Evolutionary conservation across 208 protist species (phyloP).

Genomic region (Phytomonas francai): DNA sequence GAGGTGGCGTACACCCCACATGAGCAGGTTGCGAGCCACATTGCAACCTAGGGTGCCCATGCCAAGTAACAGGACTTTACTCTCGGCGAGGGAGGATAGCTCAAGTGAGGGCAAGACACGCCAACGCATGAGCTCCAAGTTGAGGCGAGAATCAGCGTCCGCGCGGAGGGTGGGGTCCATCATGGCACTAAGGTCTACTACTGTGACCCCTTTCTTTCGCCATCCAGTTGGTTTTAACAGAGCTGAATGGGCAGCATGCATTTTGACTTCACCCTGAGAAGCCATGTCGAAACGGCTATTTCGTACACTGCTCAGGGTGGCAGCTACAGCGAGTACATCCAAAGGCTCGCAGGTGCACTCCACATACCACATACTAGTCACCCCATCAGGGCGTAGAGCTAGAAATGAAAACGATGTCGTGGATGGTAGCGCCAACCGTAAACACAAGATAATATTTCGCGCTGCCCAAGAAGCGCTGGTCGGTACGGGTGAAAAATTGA

Average conservation of each 20-base stretch:
- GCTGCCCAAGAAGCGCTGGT: constrained; percentile 26
- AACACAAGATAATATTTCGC: constrained; percentile 50
- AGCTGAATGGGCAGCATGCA: constrained; percentile 9
- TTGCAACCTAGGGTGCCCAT: constrained; percentile 98
- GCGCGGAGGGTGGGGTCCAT: constrained; percentile 86
- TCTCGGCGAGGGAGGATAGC: constrained; percentile 76
- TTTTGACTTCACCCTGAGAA: neutral
- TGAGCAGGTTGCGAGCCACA: constrained; percentile 93
- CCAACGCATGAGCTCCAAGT: constrained; percentile 98
- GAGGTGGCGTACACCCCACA: constrained; percentile 95
- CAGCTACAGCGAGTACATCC: constrained; percentile 6
- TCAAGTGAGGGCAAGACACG: constrained; percentile 91
- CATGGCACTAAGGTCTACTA: constrained; percentile 56
- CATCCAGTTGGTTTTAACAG: constrained; percentile 27
- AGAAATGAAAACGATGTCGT: constrained; percentile 30
- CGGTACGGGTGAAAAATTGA: constrained; percentile 28
- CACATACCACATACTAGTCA: constrained; percentile 27
- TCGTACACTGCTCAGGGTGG: neutral
- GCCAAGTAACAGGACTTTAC: constrained; percentile 93
- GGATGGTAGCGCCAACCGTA: constrained; percentile 36
- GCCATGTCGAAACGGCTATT: neutral
- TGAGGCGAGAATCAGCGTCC: constrained; percentile 69
- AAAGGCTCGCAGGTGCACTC: constrained; percentile 29
- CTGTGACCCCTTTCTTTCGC: constrained; percentile 27
- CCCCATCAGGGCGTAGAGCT: constrained; percentile 32